Evolutionary conservation across 768 basidiomycete genomes (phyloP), one percentile per base, ranked within the genome.

Genomic region (Tephrocybe rancida): DNA sequence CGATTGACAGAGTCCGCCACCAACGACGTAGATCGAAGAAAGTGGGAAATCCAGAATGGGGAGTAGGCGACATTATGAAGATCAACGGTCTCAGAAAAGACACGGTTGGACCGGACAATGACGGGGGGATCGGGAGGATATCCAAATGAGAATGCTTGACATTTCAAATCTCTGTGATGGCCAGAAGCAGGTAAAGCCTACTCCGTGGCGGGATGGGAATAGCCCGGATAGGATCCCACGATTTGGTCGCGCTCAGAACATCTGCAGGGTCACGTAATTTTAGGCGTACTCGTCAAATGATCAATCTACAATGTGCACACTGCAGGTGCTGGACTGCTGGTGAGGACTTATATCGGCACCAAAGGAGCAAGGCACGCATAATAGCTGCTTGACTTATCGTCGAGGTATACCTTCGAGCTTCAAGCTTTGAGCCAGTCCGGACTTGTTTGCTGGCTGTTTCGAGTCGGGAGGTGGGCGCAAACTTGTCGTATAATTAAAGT

Each of bases 31-130:
- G 39, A 42, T 54, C 54, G 55, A n/a, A 39, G 30, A 58, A 48
- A 54, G 44, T 53, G 46, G 44, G 51, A 29, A 34, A 19, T 48
- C 9, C 14, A 38, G 19, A 60, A 49, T 56, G 62, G 62, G 57
- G 59, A 64, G 61, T 50, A 48, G 63, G 39, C 35, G 39, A 50
- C 70, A 69, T 74, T 72, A 70, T 76, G 67, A 71, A 72, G 52
- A 66, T 64, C 60, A 60, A 52, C 43, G 54, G 59, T 37, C 50
- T 54, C 39, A 42, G 46, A 59, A 65, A 71, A 67, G 66, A 73
- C 76, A 75, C 77, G 76, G 73, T 79, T 74, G 58, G 64, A 73
- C 69, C 77, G 77, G 76, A 72, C 70, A 66, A 61, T 63, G 59
- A 64, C 55, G 60, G 62, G 46, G n/a, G 50, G 63, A 64, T 41